Evolutionary conservation across 176 grass and related monocot species (phyloP), one percentile per base, ranked within the genome.

Genomic region (Thalia dealbata): DNA sequence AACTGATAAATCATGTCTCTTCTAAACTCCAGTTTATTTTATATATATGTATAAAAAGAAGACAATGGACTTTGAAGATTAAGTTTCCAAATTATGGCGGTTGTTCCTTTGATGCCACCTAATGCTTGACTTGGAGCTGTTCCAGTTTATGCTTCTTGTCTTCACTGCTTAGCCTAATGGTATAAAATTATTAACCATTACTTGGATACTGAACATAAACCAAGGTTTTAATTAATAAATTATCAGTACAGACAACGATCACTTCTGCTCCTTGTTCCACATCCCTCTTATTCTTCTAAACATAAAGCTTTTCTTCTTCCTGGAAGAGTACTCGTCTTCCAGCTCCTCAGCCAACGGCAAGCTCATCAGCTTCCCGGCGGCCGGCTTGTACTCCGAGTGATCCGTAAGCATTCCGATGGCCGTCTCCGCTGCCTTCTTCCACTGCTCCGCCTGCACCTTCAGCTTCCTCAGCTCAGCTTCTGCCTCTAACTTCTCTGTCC

Each of bases 371-470:
- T 99, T 95, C 50, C 70, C 80, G 19, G 82, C 67, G 42, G 82
- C 87, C 24, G 65, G 67, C 63, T 77, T 80, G 9, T 35, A 69
- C 62, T 85, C 76, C 21, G 70, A 70, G n/a, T n/a, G n/a, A 75
- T 84, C 76, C 2, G 90, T 91, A 60, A 95, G 88, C 81, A 99
- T 58, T 29, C 88, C 76, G 81, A 95, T 91, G 7, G 95, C 95
- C 0, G 90, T 87, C 75, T 99, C 95, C 16, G 95, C 95, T 3
- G 95, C 95, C 69, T 99, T 99, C 70, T 86, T 78, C 95, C 95
- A 99, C 70, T 99, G 95, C 75, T 99, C 95, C 41, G 95, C 95
- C 77, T 99, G 95, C 82, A 99, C 84, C 67, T 84, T 84, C 67
- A 99, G 79, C 32, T 75, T 91, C 70, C 84, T 86, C 72, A 99